Conservation (phyloP, 768 basidiomycete species). For the Cubamyces sp. region DNA sequence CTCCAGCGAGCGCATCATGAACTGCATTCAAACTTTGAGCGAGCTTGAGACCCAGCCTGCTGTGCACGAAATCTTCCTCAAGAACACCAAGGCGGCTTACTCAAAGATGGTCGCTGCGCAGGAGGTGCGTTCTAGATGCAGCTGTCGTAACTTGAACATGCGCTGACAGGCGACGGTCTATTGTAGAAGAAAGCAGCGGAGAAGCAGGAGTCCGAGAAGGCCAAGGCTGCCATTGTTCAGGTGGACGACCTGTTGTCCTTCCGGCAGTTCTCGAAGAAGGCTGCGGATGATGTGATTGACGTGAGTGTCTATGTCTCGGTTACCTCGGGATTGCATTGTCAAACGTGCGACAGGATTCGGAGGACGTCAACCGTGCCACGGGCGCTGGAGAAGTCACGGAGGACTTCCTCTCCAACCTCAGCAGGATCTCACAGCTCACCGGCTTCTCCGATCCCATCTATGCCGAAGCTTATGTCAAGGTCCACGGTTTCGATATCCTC, state of each 20-base stretch:
- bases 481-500: constrained; percentile 96
- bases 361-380: constrained; percentile 88
- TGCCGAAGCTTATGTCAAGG: constrained; percentile 96
- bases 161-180: not conserved
- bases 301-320: constrained; percentile 41
- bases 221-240: constrained; percentile 74
- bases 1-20: constrained; percentile 93
- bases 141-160: not conserved
- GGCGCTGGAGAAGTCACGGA: constrained; percentile 82
- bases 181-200: constrained; percentile 87
- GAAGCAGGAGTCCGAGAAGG: constrained; percentile 82
- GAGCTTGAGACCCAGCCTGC: constrained; percentile 62
- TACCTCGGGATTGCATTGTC: not conserved
- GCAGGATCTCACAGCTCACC: constrained; percentile 90
- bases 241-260: constrained; percentile 93
- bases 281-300: constrained; percentile 76
- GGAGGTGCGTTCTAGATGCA: constrained; percentile 57
- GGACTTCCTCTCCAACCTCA: constrained; percentile 94
- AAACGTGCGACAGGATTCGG: constrained; percentile 67
- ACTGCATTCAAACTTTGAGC: constrained; percentile 92
- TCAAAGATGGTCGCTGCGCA: constrained; percentile 95
- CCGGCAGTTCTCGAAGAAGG: constrained; percentile 95
- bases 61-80: constrained; percentile 74
- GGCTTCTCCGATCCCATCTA: constrained; percentile 99
- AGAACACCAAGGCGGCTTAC: constrained; percentile 90